Percentiles rank a stretch among this genome's conserved stretches.
Evolutionary conservation across 2,329 filamentous ascomycete species (phyloP).

Genomic region (Aspergillus sp.): DNA sequence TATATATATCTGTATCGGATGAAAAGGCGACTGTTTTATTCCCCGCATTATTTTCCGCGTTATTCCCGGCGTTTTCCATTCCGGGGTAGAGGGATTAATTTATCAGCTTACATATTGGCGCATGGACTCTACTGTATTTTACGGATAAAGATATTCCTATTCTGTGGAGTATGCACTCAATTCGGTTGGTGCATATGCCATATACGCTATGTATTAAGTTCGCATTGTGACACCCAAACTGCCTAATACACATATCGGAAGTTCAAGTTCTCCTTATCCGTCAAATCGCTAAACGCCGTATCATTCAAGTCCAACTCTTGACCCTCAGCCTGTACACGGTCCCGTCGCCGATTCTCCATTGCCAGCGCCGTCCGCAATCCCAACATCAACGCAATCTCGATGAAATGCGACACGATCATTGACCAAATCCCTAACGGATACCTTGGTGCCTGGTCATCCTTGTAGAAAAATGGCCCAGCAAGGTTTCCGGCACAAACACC

Average conservation of each 20-base stretch:
- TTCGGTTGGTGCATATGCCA: no score
- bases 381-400: constrained; percentile 11
- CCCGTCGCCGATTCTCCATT: constrained; percentile 14
- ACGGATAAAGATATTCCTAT: no score
- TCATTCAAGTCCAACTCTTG: constrained; percentile 20
- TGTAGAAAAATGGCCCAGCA: constrained; percentile 22
- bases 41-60: no score
- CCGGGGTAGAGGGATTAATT: no score
- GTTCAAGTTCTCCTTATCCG: constrained; percentile 41
- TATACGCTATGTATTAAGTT: no score
- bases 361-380: constrained; percentile 7
- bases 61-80: no score
- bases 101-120: no score
- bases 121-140: no score
- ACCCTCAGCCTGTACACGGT: constrained; percentile 5
- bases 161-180: no score
- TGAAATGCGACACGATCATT: constrained; percentile 15
- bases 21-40: no score
- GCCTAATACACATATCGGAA: constrained; percentile 18
- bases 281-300: constrained; percentile 43
- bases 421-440: constrained; percentile 19
- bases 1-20: background rate
- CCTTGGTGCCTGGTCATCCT: constrained; percentile 15
- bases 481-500: constrained; percentile 21
- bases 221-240: no score